These are phyloP conservation scores for Diaporthe vexans DNA, from an alignment of 2,329 filamentous ascomycete genomes.

Conservation along the genomic window DNA sequence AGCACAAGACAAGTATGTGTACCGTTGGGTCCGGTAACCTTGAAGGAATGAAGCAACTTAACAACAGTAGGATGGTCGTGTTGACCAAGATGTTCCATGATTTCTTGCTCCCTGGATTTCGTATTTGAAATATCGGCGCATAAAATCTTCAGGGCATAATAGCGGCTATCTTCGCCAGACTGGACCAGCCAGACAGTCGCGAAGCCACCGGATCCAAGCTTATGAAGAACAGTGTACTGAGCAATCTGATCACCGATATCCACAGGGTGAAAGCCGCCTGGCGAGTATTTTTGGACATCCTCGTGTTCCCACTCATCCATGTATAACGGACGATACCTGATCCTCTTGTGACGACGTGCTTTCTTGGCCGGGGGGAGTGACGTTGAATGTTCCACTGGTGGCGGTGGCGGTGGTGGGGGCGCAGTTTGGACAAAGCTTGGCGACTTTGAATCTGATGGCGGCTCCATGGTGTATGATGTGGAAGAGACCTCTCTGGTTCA, in stretches of 20 bases:
- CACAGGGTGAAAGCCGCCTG: conserved; percentile 22
- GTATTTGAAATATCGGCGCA: conserved; percentile 1
- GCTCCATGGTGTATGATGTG: neutral
- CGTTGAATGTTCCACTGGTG: neutral
- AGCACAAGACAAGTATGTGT: conserved; percentile 27
- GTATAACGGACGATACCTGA: conserved; percentile 1
- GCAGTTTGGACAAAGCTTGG: neutral
- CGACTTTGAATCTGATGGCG: neutral
- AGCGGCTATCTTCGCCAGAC: conserved; percentile 12
- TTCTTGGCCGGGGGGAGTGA: neutral
- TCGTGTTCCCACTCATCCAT: conserved; percentile 16
- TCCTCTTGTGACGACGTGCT: neutral
- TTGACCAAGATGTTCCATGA: conserved; percentile 10
- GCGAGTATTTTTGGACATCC: conserved; percentile 17
- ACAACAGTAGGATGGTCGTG: neutral
- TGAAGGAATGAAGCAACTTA: conserved; percentile 19
- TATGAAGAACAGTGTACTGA: conserved; percentile 18
- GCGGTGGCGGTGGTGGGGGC: neutral
- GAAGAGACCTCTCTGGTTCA: neutral
- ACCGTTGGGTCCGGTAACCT: conserved; percentile 21
- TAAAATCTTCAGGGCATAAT: conserved; percentile 33
- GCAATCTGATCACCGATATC: conserved; percentile 8
- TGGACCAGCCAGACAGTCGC: conserved; percentile 30
- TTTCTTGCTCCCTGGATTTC: neutral
- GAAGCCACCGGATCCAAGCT: conserved; percentile 28